Conservation (phyloP, 768 basidiomycete genomes). For the Agrocybe pediades region DNA sequence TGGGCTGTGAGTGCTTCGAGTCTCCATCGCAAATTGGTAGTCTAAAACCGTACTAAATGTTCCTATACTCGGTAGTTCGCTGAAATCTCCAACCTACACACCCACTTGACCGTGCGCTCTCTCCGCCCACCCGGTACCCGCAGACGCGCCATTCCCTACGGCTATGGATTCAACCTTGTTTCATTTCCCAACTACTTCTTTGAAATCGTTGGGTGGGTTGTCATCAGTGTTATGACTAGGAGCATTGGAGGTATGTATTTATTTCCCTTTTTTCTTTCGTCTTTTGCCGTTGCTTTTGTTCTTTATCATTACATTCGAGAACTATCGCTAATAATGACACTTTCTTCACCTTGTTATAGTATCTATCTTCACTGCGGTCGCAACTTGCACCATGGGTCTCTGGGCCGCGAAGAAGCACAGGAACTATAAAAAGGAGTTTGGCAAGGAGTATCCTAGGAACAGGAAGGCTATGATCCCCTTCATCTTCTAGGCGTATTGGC, state of each 20-base stretch:
- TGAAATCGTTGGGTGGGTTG: conserved; percentile 77
- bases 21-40: not conserved
- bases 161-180: conserved; percentile 88
- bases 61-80: conserved; percentile 58
- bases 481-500: conserved; percentile 39
- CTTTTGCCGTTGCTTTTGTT: too few relatives aligned
- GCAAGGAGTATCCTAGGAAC: conserved; percentile 73
- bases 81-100: conserved; percentile 81
- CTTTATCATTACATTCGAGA: too few relatives aligned
- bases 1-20: conserved; percentile 66
- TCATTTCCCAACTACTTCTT: conserved; percentile 96
- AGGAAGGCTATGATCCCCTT: conserved; percentile 85
- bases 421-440: conserved; percentile 92
- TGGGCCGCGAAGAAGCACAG: conserved; percentile 95
- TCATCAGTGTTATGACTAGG: conserved; percentile 75
- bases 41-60: conserved; percentile 1
- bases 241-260: conserved; percentile 67
- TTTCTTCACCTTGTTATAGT: conserved; percentile 4
- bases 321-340: conserved; percentile 3
- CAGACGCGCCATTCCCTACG: conserved; percentile 84
- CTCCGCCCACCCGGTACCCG: conserved; percentile 83
- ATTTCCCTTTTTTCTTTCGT: not conserved
- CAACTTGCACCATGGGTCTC: conserved; percentile 66
- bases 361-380: conserved; percentile 57
- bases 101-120: conserved; percentile 80